phyloP scores from a whole-genome alignment of 2,329 filamentous ascomycete genomes.

The Fusarium mexicanum region DNA sequence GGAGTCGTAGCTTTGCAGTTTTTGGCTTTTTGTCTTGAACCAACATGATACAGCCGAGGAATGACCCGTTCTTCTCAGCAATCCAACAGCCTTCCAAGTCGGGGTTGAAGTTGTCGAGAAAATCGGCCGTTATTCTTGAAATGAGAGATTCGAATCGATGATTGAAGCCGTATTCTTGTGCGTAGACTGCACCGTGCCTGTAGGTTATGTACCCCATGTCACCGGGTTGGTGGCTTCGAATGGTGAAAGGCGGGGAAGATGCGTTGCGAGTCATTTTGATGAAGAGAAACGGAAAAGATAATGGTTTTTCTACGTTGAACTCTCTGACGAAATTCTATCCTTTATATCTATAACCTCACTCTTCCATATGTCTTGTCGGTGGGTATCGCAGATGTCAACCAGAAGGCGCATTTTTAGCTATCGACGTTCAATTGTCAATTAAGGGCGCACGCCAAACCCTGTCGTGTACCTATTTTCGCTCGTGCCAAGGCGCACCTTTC shows the following conservation, averaged over 20 bases:
- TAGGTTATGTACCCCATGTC: constrained; percentile 12
- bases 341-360: background rate
- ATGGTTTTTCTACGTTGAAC: accelerated
- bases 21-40: background rate
- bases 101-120: background rate
- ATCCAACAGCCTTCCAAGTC: background rate
- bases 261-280: background rate
- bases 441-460: background rate
- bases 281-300: background rate
- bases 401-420: background rate
- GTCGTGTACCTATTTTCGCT: too few species aligned
- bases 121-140: background rate
- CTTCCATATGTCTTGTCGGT: accelerated
- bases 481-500: background rate
- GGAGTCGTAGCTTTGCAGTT: background rate
- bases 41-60: constrained; percentile 3
- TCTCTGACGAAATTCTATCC: accelerated
- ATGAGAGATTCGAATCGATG: background rate
- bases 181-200: background rate
- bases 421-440: background rate
- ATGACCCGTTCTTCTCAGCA: background rate
- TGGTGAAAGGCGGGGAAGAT: background rate
- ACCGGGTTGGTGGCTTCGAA: background rate
- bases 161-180: background rate
- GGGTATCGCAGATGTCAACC: background rate